Percentiles rank a stretch among this genome's conserved stretches.
phyloP scores from a whole-genome alignment of 2,329 filamentous ascomycete species.

The Cladophialophora exuberans region DNA sequence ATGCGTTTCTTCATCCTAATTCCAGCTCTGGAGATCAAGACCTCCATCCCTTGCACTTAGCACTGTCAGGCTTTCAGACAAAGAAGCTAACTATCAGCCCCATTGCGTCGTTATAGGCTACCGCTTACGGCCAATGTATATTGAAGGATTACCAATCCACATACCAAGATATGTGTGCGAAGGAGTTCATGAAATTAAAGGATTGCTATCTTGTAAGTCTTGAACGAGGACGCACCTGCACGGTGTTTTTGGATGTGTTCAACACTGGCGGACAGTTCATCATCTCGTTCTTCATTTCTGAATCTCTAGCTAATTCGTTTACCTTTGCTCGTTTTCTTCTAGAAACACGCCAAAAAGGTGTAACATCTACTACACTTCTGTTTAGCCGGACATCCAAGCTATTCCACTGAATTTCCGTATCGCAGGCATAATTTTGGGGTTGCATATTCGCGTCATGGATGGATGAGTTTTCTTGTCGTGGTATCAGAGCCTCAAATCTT shows the following conservation, averaged over 20 bases:
- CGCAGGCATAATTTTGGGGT: too few relatives aligned
- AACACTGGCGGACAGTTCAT: too few relatives aligned
- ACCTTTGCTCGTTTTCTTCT: constrained; percentile 8
- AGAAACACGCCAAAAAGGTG: constrained; percentile 59
- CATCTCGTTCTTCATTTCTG: background rate
- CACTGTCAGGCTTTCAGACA: too few relatives aligned
- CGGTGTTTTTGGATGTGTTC: background rate
- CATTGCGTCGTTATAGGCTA: too few relatives aligned
- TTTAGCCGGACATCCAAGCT: constrained; percentile 2
- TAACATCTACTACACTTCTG: constrained; percentile 31
- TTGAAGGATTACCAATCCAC: constrained; percentile 87
- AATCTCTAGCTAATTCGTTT: constrained; percentile 16
- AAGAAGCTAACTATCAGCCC: too few relatives aligned
- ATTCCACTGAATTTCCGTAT: background rate
- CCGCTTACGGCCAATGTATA: constrained; percentile 88
- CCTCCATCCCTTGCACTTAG: background rate
- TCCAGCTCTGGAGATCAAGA: background rate
- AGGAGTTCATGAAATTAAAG: constrained; percentile 83
- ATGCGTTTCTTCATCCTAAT: background rate
- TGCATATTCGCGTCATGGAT: too few relatives aligned
- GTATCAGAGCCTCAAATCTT: constrained; percentile 59
- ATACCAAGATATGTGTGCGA: constrained; percentile 85
- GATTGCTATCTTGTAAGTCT: constrained; percentile 78
- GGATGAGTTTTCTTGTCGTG: background rate
- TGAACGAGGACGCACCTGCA: background rate